A percentile compares a stretch with the other conserved stretches of the same genome.
phyloP scores from a whole-genome alignment of 805 yeast genomes.

The Cyberlindnera mississippiensis region DNA sequence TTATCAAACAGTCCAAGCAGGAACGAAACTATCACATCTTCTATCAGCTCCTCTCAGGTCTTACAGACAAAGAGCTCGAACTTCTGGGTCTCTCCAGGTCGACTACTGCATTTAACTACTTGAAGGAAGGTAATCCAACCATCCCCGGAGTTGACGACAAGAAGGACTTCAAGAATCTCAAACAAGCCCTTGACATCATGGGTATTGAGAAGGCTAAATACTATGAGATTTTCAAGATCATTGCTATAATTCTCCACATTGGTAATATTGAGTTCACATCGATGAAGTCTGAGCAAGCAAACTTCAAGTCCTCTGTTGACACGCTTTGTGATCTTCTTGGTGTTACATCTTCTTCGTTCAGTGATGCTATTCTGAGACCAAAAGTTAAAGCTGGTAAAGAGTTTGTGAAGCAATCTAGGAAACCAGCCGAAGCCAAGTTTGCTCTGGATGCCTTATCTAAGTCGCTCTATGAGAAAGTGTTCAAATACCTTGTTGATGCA shows the following conservation, averaged over 20 bases:
- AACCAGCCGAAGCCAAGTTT: conserved; percentile 73
- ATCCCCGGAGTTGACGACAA: conserved; percentile 78
- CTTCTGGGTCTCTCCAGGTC: conserved; percentile 42
- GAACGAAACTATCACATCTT: conserved; percentile 95
- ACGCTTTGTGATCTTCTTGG: conserved; percentile 62
- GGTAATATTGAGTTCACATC: conserved; percentile 80
- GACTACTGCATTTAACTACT: conserved; percentile 45
- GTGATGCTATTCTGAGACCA: conserved; percentile 65
- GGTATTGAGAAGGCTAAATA: conserved; percentile 59
- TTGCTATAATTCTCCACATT: conserved; percentile 76
- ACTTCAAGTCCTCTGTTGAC: conserved; percentile 48
- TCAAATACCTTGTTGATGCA: conserved; percentile 68
- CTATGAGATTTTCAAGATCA: conserved; percentile 53
- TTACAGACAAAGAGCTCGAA: conserved; percentile 44
- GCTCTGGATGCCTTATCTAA: conserved; percentile 86
- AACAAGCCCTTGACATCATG: conserved; percentile 67
- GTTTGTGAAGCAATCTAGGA: conserved; percentile 72
- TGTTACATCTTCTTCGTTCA: conserved; percentile 48
- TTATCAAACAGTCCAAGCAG: conserved; percentile 62
- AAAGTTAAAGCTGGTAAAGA: conserved; percentile 91
- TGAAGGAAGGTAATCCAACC: conserved; percentile 48
- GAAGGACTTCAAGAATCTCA: conserved; percentile 58
- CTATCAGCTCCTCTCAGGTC: conserved; percentile 79
- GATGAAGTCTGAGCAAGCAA: conserved; percentile 72
- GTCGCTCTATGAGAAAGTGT: conserved; percentile 77